Conservation (phyloP, 768 basidiomycete species). For the Mycena capillaripes region DNA sequence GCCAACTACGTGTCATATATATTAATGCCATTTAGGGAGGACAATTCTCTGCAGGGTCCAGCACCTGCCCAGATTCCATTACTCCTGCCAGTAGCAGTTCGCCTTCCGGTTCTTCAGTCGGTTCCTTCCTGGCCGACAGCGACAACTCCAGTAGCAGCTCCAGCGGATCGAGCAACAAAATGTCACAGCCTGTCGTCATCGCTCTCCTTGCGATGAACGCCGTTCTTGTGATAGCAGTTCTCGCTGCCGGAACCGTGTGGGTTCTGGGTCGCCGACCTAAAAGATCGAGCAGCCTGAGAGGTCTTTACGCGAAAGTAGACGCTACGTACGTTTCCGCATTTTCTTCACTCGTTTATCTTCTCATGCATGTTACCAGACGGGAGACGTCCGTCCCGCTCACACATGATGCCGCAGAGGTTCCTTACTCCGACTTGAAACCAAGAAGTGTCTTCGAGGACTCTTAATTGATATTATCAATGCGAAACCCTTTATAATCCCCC, state of each 20-base stretch:
- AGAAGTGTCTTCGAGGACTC: too few relatives aligned
- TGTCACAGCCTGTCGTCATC: not conserved
- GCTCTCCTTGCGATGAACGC: constrained; percentile 22
- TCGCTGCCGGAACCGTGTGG: not conserved
- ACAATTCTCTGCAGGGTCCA: constrained; percentile 7
- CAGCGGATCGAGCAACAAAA: not conserved
- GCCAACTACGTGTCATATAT: too few relatives aligned
- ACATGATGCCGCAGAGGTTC: too few relatives aligned
- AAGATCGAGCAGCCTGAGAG: not conserved
- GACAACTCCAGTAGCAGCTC: not conserved
- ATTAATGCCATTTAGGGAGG: too few relatives aligned
- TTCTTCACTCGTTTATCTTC: too few relatives aligned
- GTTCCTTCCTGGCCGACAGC: not conserved
- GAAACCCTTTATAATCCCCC: too few relatives aligned
- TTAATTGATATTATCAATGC: too few relatives aligned
- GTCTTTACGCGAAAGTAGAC: not conserved
- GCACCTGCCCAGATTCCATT: constrained; percentile 10
- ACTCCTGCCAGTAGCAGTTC: not conserved
- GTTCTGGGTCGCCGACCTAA: not conserved
- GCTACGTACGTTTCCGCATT: not conserved
- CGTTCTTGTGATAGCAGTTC: constrained; percentile 11
- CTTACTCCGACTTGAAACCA: too few relatives aligned
- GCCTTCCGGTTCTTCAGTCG: not conserved
- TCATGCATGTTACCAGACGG: too few relatives aligned
- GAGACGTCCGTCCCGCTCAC: too few relatives aligned